These are phyloP conservation scores for Blastocrithidia nonstop DNA, from an alignment of 208 protist species.

Conservation along the genomic window DNA sequence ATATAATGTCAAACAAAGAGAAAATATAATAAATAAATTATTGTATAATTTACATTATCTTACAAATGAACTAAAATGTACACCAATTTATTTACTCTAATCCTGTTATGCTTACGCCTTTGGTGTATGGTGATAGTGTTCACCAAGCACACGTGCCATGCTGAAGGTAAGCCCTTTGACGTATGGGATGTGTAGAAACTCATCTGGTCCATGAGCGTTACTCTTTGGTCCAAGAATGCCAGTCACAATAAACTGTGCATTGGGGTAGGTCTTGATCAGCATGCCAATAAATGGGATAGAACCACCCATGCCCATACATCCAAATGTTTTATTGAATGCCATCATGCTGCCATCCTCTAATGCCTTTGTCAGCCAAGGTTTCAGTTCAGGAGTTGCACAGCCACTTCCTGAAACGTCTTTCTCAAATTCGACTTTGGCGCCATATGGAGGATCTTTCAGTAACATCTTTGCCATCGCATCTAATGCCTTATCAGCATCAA, in stretches of 20 bases:
- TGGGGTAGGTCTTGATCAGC: conserved; percentile 77
- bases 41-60: background rate
- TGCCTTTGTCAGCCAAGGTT: conserved; percentile 60
- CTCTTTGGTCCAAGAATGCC: conserved; percentile 83
- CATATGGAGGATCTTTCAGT: conserved; percentile 79
- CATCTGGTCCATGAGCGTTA: conserved; percentile 92
- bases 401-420: conserved; percentile 37
- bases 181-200: conserved; percentile 87
- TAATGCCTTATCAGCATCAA: conserved; percentile 29
- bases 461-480: conserved; percentile 58
- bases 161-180: conserved; percentile 74
- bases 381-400: conserved; percentile 66
- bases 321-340: conserved; percentile 65
- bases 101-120: too few species aligned
- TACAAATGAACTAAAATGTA: background rate
- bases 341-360: conserved; percentile 55
- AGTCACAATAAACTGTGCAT: conserved; percentile 89
- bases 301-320: conserved; percentile 70
- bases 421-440: conserved; percentile 75
- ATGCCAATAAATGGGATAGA: conserved; percentile 91
- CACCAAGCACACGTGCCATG: conserved; percentile 63
- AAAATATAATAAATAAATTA: background rate
- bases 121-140: conserved; percentile 44
- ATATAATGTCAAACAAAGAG: conserved; percentile 5
- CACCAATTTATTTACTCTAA: too few species aligned